Conservation (phyloP, 176 grass and related monocot species). For the Zea luxurians region DNA sequence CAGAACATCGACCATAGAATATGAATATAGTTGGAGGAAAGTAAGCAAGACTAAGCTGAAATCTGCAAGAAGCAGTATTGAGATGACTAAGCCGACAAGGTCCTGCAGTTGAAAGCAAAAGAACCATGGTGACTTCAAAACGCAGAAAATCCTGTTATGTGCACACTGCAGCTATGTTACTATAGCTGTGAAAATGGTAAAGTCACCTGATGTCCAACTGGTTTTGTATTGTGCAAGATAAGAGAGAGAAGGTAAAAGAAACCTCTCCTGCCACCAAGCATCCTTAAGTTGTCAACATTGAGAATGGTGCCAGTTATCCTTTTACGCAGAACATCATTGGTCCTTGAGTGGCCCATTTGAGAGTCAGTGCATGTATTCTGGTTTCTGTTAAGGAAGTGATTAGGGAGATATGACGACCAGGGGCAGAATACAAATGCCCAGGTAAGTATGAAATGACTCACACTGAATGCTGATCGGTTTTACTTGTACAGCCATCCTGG, state of each 20-base stretch:
- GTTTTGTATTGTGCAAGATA: slow-evolving; percentile 89
- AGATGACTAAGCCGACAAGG: slow-evolving; percentile 87
- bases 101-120: slow-evolving; percentile 64
- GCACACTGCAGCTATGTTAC: neutral
- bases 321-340: slow-evolving; percentile 44
- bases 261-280: slow-evolving; percentile 59
- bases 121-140: slow-evolving; percentile 26
- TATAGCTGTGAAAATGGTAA: slow-evolving; percentile 9
- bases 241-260: slow-evolving; percentile 74
- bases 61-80: slow-evolving; percentile 89
- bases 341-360: slow-evolving; percentile 50
- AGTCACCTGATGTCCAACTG: slow-evolving; percentile 85
- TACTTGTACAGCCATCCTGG: slow-evolving; percentile 49
- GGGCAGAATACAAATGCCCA: slow-evolving; percentile 2
- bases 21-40: slow-evolving; percentile 94
- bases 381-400: slow-evolving; percentile 48
- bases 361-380: slow-evolving; percentile 41
- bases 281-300: slow-evolving; percentile 55
- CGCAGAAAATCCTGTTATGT: slow-evolving; percentile 14
- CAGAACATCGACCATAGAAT: slow-evolving; percentile 81
- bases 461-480: slow-evolving; percentile 53
- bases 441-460: slow-evolving; percentile 51
- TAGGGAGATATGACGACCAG: slow-evolving; percentile 14
- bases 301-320: slow-evolving; percentile 67
- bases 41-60: slow-evolving; percentile 95